phyloP scores from a whole-genome alignment of 139 green algal species.

The Coelastrella sp. region DNA sequence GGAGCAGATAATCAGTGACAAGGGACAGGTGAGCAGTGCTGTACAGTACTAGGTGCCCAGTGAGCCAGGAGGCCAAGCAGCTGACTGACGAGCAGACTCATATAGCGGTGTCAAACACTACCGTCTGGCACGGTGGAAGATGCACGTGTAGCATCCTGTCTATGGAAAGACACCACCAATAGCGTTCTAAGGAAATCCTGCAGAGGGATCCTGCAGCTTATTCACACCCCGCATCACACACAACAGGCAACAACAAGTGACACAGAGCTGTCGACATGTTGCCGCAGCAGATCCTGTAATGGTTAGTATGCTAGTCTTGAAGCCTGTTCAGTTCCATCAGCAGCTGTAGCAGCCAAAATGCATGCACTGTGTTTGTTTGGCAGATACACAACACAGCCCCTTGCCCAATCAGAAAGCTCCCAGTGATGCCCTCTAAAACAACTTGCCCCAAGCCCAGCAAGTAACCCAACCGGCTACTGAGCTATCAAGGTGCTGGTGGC shows the following conservation, averaged over 20 bases:
- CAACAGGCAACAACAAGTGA: slow-evolving; percentile 2
- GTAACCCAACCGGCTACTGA: not conserved
- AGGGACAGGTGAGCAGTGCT: not conserved
- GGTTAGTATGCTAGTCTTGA: not conserved
- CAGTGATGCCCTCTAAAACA: too few species aligned
- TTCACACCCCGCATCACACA: not conserved
- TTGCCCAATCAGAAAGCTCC: too few species aligned
- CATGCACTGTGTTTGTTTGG: too few species aligned
- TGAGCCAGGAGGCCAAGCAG: not conserved
- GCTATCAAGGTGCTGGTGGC: not conserved
- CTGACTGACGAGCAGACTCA: too few species aligned
- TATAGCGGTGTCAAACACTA: too few species aligned
- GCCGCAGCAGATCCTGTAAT: not conserved
- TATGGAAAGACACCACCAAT: too few species aligned
- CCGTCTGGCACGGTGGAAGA: too few species aligned
- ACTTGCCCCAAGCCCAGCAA: too few species aligned
- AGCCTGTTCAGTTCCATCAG: not conserved
- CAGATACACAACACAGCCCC: too few species aligned
- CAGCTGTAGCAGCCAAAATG: not conserved
- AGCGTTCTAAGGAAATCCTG: too few species aligned
- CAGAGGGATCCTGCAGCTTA: not conserved
- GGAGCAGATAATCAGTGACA: slow-evolving; percentile 9
- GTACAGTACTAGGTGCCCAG: not conserved
- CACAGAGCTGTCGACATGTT: not conserved
- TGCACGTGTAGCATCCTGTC: too few species aligned